A percentile compares a stretch with the other conserved stretches of the same genome.
phyloP scores from a whole-genome alignment of 805 yeast genomes.

The Lachancea dasiensis region DNA sequence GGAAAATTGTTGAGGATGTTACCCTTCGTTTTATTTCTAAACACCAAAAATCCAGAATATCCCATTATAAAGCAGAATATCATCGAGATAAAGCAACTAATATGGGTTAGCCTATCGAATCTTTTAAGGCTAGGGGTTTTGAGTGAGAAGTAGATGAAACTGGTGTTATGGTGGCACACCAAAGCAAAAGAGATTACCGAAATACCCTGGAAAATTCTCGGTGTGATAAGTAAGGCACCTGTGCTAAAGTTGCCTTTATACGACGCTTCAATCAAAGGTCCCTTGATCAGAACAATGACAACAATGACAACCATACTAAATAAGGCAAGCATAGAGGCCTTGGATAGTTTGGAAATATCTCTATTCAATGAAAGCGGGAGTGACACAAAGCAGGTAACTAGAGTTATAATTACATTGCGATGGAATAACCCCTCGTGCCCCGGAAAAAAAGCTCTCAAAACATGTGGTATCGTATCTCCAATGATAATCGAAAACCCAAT shows the following conservation, averaged over 20 bases:
- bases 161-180: conserved; percentile 92
- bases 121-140: conserved; percentile 68
- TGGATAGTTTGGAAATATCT: conserved; percentile 80
- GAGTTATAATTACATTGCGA: conserved; percentile 63
- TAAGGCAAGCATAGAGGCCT: conserved; percentile 80
- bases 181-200: conserved; percentile 93
- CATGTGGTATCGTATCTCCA: conserved; percentile 94
- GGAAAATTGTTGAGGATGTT: conserved; percentile 86
- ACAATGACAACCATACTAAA: conserved; percentile 80
- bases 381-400: conserved; percentile 67
- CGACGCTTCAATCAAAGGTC: conserved; percentile 50
- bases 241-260: conserved; percentile 44
- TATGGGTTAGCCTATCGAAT: conserved; percentile 73
- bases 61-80: conserved; percentile 75
- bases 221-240: conserved; percentile 47
- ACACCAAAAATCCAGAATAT: conserved; percentile 65
- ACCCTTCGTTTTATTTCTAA: conserved; percentile 76
- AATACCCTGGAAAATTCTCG: conserved; percentile 76
- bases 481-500: conserved; percentile 92
- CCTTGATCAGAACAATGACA: conserved; percentile 62
- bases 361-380: conserved; percentile 76
- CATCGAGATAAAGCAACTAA: conserved; percentile 77
- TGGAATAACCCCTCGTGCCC: conserved; percentile 39
- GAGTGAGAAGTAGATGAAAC: conserved; percentile 82
- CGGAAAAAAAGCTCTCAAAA: conserved; percentile 61